phyloP scores from a whole-genome alignment of 768 basidiomycete species.

The Krasilnikovozyma curviuscula region DNA sequence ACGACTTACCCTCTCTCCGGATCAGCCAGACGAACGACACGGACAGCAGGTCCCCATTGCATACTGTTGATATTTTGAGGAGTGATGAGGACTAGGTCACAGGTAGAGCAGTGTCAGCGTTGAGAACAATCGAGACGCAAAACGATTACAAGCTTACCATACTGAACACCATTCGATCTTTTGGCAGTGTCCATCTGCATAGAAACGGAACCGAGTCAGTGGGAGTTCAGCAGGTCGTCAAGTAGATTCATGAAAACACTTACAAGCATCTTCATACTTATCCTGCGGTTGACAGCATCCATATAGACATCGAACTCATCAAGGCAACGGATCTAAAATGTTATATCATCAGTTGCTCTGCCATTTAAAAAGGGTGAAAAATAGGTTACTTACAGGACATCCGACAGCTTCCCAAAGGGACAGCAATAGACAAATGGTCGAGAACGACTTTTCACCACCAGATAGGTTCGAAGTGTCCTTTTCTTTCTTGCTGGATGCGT shows the following conservation, averaged over 20 bases:
- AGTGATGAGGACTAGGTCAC: slow-evolving; percentile 6
- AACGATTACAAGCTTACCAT: slow-evolving; percentile 20
- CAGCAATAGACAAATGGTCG: slow-evolving; percentile 81
- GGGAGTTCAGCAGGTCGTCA: neutral
- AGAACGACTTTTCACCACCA: slow-evolving; percentile 92
- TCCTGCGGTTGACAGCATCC: slow-evolving; percentile 39
- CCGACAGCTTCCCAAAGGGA: slow-evolving; percentile 91
- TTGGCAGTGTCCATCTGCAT: slow-evolving; percentile 71
- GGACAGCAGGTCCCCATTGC: slow-evolving; percentile 1
- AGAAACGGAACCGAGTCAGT: slow-evolving; percentile 2
- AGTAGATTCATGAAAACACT: neutral
- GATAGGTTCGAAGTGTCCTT: slow-evolving; percentile 62
- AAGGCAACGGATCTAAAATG: slow-evolving; percentile 77
- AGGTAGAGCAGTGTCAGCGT: neutral
- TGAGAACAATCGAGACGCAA: neutral
- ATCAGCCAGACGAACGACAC: slow-evolving; percentile 6
- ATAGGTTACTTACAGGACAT: no score
- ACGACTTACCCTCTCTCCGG: no score
- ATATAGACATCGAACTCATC: slow-evolving; percentile 99
- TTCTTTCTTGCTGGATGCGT: no score
- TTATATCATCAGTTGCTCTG: no score
- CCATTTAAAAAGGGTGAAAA: no score
- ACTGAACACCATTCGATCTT: slow-evolving; percentile 70
- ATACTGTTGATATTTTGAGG: slow-evolving; percentile 12
- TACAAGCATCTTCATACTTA: slow-evolving; percentile 92